Evolutionary conservation across 2,329 filamentous ascomycete genomes (phyloP).

Genomic region (Diplodia seriata): DNA sequence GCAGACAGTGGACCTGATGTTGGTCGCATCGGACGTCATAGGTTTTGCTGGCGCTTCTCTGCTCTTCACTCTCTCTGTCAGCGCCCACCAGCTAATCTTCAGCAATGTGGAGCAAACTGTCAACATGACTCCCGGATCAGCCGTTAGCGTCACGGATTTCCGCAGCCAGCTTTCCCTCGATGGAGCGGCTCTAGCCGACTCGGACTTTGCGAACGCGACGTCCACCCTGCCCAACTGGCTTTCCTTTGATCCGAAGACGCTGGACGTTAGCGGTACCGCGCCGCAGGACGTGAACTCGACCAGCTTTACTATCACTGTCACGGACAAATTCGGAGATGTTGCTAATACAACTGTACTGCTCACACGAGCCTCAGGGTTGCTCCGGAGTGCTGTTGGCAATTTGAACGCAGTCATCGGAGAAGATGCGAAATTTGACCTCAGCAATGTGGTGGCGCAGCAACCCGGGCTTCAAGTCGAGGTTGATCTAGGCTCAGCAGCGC

Average conservation of each 20-base stretch:
- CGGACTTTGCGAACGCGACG: conserved; percentile 61
- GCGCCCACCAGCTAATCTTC: conserved; percentile 72
- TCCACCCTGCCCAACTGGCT: conserved; percentile 73
- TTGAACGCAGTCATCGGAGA: conserved; percentile 59
- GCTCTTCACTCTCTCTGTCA: conserved; percentile 74
- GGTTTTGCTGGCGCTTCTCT: conserved; percentile 74
- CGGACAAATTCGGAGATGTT: conserved; percentile 65
- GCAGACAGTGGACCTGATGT: conserved; percentile 72
- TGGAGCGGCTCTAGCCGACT: conserved; percentile 52
- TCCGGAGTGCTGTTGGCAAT: conserved; percentile 52
- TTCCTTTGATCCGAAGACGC: conserved; percentile 65
- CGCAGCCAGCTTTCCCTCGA: conserved; percentile 46
- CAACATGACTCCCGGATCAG: conserved; percentile 43
- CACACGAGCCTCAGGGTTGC: conserved; percentile 51
- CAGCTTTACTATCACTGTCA: conserved; percentile 67
- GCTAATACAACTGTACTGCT: conserved; percentile 64
- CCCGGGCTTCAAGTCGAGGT: conserved; percentile 46
- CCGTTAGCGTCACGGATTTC: conserved; percentile 43
- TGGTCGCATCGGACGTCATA: conserved; percentile 80
- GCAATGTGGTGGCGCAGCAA: conserved; percentile 42
- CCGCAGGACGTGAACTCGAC: conserved; percentile 64
- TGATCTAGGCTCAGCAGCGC: conserved; percentile 51
- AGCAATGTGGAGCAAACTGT: conserved; percentile 53
- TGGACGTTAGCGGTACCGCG: conserved; percentile 70
- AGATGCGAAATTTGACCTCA: conserved; percentile 46